Evolutionary conservation across 2,329 filamentous ascomycete species (phyloP).

Genomic region (Chaetomiaceae sp.): DNA sequence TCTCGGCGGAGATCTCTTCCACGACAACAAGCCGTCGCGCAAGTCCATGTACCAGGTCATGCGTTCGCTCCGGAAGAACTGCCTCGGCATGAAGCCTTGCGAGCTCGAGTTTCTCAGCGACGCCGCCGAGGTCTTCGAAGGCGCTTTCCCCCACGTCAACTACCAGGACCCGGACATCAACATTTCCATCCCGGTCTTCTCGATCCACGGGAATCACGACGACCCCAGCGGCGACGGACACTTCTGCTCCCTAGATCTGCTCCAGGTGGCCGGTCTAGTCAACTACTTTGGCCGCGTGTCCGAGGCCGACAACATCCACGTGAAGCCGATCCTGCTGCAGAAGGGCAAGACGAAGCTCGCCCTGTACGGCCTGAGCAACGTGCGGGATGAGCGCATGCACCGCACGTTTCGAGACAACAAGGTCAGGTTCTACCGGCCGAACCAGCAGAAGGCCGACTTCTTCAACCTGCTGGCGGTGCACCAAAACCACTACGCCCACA

Average conservation of each 20-base stretch:
- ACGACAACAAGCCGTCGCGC: conserved; percentile 94
- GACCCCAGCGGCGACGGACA: conserved; percentile 96
- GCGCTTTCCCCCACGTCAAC: conserved; percentile 88
- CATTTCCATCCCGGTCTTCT: conserved; percentile 93
- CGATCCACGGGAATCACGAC: conserved; percentile 97
- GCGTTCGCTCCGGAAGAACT: conserved; percentile 87
- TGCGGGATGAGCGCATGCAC: conserved; percentile 90
- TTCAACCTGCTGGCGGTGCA: conserved; percentile 95
- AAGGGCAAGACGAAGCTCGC: conserved; percentile 91
- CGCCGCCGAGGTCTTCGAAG: conserved; percentile 82
- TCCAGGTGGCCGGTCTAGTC: conserved; percentile 84
- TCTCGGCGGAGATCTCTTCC: conserved; percentile 89
- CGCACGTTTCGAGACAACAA: conserved; percentile 88
- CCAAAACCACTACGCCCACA: conserved; percentile 92
- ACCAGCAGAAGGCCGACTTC: conserved; percentile 77
- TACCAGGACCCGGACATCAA: conserved; percentile 98
- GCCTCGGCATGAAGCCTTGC: conserved; percentile 90
- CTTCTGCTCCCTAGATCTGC: conserved; percentile 80
- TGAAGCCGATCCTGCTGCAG: conserved; percentile 87
- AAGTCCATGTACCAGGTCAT: conserved; percentile 98
- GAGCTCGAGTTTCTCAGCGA: conserved; percentile 93
- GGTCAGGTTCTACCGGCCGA: conserved; percentile 87
- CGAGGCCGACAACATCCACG: conserved; percentile 86
- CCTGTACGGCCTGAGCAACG: conserved; percentile 90
- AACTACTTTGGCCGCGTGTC: conserved; percentile 95